A percentile compares a stretch with the other conserved stretches of the same genome.
Conservation (phyloP, 208 protist species). For the Leishmania tarentolae region DNA sequence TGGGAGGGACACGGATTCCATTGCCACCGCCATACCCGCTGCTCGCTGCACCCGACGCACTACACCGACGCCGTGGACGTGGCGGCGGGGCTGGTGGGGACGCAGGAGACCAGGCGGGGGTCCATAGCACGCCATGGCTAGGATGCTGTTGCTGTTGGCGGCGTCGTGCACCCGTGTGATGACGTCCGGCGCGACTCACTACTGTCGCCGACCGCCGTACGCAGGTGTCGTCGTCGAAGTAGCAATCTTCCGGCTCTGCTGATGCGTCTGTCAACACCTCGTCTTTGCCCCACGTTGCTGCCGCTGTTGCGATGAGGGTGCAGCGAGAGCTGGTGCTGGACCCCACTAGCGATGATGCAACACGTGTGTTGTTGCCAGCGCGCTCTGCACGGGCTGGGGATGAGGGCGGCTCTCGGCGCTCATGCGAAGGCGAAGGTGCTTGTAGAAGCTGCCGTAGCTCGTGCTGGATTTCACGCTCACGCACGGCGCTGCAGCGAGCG, state of each 20-base stretch:
- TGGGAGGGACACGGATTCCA: not conserved
- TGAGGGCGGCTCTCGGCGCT: not conserved
- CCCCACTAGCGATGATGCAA: not conserved
- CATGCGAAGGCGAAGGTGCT: not conserved
- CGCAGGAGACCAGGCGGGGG: not conserved
- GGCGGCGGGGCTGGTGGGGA: not conserved
- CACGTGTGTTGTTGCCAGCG: not conserved
- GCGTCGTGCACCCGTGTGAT: not conserved
- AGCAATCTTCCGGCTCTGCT: slow-evolving; percentile 3
- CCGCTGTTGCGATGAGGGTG: not conserved
- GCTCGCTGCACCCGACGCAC: not conserved
- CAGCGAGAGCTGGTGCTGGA: not conserved
- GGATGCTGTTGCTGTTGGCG: not conserved
- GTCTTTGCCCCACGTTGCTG: not conserved
- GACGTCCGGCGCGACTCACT: not conserved
- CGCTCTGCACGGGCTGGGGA: not conserved
- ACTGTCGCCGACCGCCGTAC: not conserved
- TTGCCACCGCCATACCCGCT: not conserved
- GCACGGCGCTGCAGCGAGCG: slow-evolving; percentile 20
- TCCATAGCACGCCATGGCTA: not conserved
- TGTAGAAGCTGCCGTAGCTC: slow-evolving; percentile 14
- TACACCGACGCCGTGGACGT: not conserved
- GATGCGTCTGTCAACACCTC: not conserved
- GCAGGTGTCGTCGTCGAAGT: slow-evolving; percentile 18
- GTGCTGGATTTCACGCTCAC: slow-evolving; percentile 7